Conservation (phyloP, 1,284 basidiomycete genomes). For the Irpex rosettiformis region DNA sequence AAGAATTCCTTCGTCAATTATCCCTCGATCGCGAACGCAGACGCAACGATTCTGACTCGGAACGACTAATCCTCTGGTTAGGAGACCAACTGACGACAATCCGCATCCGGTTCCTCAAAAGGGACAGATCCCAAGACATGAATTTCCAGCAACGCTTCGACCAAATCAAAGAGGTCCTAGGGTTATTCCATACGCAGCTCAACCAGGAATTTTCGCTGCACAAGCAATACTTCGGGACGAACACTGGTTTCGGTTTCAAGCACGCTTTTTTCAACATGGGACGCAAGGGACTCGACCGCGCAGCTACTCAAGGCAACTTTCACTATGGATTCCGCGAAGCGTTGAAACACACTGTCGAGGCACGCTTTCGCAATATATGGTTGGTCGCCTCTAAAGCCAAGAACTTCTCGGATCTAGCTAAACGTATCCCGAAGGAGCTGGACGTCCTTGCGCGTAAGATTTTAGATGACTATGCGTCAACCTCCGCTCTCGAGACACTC, state of each 20-base stretch:
- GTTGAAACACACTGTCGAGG: constrained; percentile 16
- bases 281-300: constrained; percentile 15
- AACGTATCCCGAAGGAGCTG: constrained; percentile 21
- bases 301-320: constrained; percentile 17
- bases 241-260: constrained; percentile 11
- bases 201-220: constrained; percentile 14
- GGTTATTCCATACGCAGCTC: constrained; percentile 35
- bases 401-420: neutral
- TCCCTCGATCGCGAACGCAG: constrained; percentile 7
- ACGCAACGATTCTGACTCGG: neutral
- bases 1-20: constrained; percentile 13
- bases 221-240: constrained; percentile 20
- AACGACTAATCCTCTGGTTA: constrained; percentile 16
- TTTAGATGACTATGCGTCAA: constrained; percentile 1
- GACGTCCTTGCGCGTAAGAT: constrained; percentile 16
- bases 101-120: constrained; percentile 17
- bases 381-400: constrained; percentile 1
- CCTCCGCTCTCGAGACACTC: neutral
- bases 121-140: constrained; percentile 28
- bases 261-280: constrained; percentile 16
- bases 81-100: constrained; percentile 24
- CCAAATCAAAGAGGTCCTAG: constrained; percentile 25
- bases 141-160: constrained; percentile 34
- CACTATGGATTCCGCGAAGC: constrained; percentile 18
- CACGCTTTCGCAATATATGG: constrained; percentile 16